Conservation (phyloP, 257 asterid genomes). For the Oldenlandia corymbosa region DNA sequence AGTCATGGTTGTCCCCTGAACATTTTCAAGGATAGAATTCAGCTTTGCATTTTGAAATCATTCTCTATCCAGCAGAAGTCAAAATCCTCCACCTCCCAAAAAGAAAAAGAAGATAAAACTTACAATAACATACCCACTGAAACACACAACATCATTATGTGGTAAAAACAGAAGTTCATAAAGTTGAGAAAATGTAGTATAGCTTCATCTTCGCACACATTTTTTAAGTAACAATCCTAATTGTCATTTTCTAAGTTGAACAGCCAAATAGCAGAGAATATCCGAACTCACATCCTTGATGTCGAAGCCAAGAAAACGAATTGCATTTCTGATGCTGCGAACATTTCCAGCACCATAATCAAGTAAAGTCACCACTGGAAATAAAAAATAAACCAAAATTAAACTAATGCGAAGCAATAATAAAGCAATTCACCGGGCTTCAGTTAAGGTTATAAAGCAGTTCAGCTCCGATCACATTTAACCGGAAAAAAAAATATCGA, state of each 20-base stretch:
- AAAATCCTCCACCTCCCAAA: not conserved
- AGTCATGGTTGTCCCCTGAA: too few species aligned
- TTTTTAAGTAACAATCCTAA: not conserved
- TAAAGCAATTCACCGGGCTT: not conserved
- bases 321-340: conserved; percentile 85
- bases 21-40: too few species aligned
- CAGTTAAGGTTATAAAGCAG: not conserved
- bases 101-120: not conserved
- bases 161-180: too few species aligned
- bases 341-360: conserved; percentile 99
- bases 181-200: too few species aligned
- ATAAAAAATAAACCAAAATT: not conserved
- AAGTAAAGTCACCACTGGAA: conserved; percentile 80
- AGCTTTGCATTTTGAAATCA: not conserved
- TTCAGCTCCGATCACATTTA: not conserved
- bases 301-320: conserved; percentile 65
- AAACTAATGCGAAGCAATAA: not conserved
- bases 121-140: not conserved
- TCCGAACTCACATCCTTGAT: conserved; percentile 57
- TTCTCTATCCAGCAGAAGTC: too few species aligned
- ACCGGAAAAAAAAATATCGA: not conserved
- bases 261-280: not conserved
- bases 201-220: not conserved
- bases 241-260: not conserved
- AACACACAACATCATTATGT: not conserved